A percentile compares a stretch with the other conserved stretches of the same genome.
phyloP scores from a whole-genome alignment of 306 rosid species.

The Cicer judaicum region DNA sequence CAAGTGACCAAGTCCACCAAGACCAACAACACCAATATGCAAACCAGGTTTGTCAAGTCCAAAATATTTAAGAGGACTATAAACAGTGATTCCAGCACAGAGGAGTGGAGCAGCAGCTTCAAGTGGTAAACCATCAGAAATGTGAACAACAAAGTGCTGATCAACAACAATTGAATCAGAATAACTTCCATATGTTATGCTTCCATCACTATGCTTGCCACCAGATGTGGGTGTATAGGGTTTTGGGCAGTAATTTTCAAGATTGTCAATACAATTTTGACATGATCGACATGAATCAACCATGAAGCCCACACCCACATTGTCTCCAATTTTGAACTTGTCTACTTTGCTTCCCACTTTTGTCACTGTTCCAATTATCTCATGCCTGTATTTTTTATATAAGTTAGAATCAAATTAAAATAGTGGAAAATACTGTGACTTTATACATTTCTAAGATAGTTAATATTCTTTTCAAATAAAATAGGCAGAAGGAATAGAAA shows the following conservation, averaged over 20 bases:
- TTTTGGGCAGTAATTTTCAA: slow-evolving; percentile 52
- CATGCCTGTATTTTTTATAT: slow-evolving; percentile 42
- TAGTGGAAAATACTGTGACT: too few relatives aligned
- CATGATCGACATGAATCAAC: slow-evolving; percentile 53
- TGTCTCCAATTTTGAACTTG: slow-evolving; percentile 53
- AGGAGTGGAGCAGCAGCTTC: slow-evolving; percentile 65
- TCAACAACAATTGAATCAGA: slow-evolving; percentile 58
- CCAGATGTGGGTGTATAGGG: not conserved
- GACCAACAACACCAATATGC: slow-evolving; percentile 62
- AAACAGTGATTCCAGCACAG: slow-evolving; percentile 70
- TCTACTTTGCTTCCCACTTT: slow-evolving; percentile 22
- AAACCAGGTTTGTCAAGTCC: slow-evolving; percentile 58
- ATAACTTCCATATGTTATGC: slow-evolving; percentile 58
- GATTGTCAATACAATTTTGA: slow-evolving; percentile 39
- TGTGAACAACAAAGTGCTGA: slow-evolving; percentile 47
- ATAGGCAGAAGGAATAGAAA: too few relatives aligned
- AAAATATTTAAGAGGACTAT: slow-evolving; percentile 56
- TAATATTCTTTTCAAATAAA: too few relatives aligned
- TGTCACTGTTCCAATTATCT: slow-evolving; percentile 54
- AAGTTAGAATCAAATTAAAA: not conserved
- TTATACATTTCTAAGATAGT: too few relatives aligned
- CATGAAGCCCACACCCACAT: slow-evolving; percentile 52
- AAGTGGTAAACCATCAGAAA: slow-evolving; percentile 54
- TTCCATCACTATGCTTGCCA: not conserved
- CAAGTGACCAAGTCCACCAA: slow-evolving; percentile 65